Base-by-base conservation (phyloP, 768 basidiomycete species). In the Lactarius pseudohatsudake region DNA sequence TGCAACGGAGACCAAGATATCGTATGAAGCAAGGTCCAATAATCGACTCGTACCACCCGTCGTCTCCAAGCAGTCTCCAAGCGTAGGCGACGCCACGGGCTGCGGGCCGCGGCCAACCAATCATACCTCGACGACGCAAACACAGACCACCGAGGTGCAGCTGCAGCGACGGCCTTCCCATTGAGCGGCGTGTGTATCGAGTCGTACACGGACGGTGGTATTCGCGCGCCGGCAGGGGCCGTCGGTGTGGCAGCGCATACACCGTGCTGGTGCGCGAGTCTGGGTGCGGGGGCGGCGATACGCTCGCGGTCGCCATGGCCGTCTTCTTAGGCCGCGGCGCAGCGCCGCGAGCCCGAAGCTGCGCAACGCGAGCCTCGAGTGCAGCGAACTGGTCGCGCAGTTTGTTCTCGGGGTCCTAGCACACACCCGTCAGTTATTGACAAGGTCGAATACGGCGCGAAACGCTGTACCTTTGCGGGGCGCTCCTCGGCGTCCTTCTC, bases 401-500 rank as follows among this genome's bases (percentile, higher is more conserved):
- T 74, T 86, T 87, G 70, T 77, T 81, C 72, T 91, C 88, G 59
- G 85, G 86, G 72, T 90, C 89, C 92, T 28, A 57, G 18, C 36
- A 36, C 36, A 11, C 36, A 10, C 36, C 10, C 11, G 38, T 67
- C 28, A 71, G 65, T 59, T 43, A 43, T 61, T 10, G 59, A 16
- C 22, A 1, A 28, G 43, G 28, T 4, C 36, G 11, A 43, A 4
- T 36, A 15, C 32, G 32, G 32, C 32, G 15, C 15, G 43, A 0
- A 61, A 66, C 76, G 64, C 75, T 8, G 32, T 32, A 92, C 92
- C 85, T 88, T 83, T 62, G 79, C 74, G 67, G 89, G 74, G 30
- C 90, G 86, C 71, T 85, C 84, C 66, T 89, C 85, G 20, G 86
- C 88, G 70, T 91, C 90, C 64, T 82, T 81, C 71, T 92, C 91